Conservation (phyloP, 305 asterid species). For the Fraxinus greggii region DNA sequence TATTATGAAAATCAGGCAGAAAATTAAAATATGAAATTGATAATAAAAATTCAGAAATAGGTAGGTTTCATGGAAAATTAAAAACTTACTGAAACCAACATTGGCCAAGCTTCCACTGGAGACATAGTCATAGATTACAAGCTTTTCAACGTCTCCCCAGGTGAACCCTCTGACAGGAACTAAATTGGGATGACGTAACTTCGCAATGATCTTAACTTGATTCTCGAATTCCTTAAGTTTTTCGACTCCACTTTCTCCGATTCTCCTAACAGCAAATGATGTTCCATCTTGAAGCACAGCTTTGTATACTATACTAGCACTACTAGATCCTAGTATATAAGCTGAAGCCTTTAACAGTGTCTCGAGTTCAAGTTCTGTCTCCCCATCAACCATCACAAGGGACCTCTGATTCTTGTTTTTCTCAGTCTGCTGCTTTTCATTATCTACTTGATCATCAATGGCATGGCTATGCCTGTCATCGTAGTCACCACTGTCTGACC, state of each 20-base stretch:
- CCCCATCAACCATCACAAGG: conserved; percentile 79
- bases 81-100: conserved; percentile 69
- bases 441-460: conserved; percentile 10
- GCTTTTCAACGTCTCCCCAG: conserved; percentile 94
- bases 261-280: conserved; percentile 79
- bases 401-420: conserved; percentile 32
- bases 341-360: conserved; percentile 82
- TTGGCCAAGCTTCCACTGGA: conserved; percentile 86
- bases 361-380: conserved; percentile 63
- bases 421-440: conserved; percentile 8
- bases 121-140: conserved; percentile 70
- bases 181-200: conserved; percentile 64
- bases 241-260: conserved; percentile 57
- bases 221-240: conserved; percentile 62
- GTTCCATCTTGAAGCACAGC: conserved; percentile 72
- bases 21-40: not conserved
- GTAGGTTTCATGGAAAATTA: not conserved
- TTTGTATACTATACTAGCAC: conserved; percentile 69
- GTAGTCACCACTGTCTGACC: conserved; percentile 54
- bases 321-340: conserved; percentile 72
- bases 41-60: not conserved
- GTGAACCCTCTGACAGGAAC: conserved; percentile 71
- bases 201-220: conserved; percentile 58
- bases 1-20: not conserved
- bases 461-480: not conserved